Percentiles rank a stretch among this genome's conserved stretches.
Conservation (phyloP, 139 green algal genomes). For the Yamagishiella unicocca region DNA sequence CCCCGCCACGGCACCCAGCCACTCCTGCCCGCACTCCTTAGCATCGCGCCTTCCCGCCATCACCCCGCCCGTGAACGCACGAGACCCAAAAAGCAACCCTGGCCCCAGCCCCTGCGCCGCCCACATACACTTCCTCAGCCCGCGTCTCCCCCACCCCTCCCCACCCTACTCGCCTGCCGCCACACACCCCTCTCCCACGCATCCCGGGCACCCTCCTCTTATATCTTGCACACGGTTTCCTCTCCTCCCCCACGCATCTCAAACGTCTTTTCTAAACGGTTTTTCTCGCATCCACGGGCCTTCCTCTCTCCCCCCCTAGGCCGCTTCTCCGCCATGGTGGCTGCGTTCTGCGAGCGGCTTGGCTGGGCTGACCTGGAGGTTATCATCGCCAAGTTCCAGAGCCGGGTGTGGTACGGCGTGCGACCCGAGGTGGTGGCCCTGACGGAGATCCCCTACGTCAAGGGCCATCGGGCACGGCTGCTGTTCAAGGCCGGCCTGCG, state of each 20-base stretch:
- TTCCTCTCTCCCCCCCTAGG: neutral
- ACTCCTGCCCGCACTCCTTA: too few species aligned
- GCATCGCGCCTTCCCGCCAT: too few species aligned
- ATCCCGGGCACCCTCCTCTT: neutral
- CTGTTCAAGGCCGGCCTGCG: constrained; percentile 87
- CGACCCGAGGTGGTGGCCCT: constrained; percentile 83
- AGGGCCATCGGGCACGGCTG: constrained; percentile 68
- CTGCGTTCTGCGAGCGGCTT: constrained; percentile 86
- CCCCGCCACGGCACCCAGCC: too few species aligned
- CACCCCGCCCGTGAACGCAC: too few species aligned
- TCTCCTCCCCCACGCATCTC: neutral
- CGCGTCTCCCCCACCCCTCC: too few species aligned
- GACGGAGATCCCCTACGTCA: constrained; percentile 74
- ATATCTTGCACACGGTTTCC: neutral
- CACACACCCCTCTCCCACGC: neutral
- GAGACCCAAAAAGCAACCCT: too few species aligned
- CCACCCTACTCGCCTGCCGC: too few species aligned
- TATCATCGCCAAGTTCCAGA: constrained; percentile 84
- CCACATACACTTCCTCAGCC: too few species aligned
- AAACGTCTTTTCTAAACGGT: too few species aligned
- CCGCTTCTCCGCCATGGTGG: constrained; percentile 78
- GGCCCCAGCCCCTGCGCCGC: too few species aligned
- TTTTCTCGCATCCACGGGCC: too few species aligned
- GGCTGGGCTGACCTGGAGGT: constrained; percentile 81
- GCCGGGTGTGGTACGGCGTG: constrained; percentile 75